Evolutionary conservation across 345 rosid species (phyloP).

Genomic region (Populus davidiana): DNA sequence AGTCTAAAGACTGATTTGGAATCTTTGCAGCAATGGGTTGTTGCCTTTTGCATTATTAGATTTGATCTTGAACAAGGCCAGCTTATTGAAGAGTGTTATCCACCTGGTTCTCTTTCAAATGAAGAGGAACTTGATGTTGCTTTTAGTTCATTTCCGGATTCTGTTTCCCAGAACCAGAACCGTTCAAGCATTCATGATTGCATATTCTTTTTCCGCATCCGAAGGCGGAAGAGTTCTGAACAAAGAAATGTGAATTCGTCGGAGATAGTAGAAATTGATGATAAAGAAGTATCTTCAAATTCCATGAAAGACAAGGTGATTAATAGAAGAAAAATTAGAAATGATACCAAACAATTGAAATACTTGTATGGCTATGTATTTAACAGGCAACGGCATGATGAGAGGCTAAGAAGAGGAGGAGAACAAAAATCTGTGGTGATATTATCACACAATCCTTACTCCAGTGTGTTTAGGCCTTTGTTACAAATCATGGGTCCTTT

Average conservation of each 20-base stretch:
- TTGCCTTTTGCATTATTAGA: slow-evolving; percentile 79
- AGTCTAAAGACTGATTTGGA: slow-evolving; percentile 60
- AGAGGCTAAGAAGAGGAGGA: slow-evolving; percentile 92
- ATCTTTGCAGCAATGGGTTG: slow-evolving; percentile 69
- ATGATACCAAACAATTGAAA: slow-evolving; percentile 18
- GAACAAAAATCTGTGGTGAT: slow-evolving; percentile 95
- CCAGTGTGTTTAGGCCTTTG: slow-evolving; percentile 83
- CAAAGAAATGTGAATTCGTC: slow-evolving; percentile 27
- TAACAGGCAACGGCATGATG: slow-evolving; percentile 94
- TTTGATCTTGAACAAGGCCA: slow-evolving; percentile 98
- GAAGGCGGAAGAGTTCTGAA: slow-evolving; percentile 45
- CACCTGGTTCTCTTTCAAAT: slow-evolving; percentile 56
- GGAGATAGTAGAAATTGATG: slow-evolving; percentile 28
- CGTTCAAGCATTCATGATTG: slow-evolving; percentile 92
- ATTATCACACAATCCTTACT: slow-evolving; percentile 73
- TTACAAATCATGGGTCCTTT: slow-evolving; percentile 95
- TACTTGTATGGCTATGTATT: slow-evolving; percentile 90
- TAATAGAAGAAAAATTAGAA: slow-evolving; percentile 13
- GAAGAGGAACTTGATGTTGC: slow-evolving; percentile 94
- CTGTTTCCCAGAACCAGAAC: slow-evolving; percentile 82
- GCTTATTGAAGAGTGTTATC: slow-evolving; percentile 90
- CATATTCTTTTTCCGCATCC: slow-evolving; percentile 91
- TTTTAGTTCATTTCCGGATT: slow-evolving; percentile 92
- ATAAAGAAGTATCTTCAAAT: slow-evolving; percentile 27
- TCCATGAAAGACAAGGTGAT: slow-evolving; percentile 19